phyloP scores from a whole-genome alignment of 2,329 filamentous ascomycete species.

The Pyricularia sp. region DNA sequence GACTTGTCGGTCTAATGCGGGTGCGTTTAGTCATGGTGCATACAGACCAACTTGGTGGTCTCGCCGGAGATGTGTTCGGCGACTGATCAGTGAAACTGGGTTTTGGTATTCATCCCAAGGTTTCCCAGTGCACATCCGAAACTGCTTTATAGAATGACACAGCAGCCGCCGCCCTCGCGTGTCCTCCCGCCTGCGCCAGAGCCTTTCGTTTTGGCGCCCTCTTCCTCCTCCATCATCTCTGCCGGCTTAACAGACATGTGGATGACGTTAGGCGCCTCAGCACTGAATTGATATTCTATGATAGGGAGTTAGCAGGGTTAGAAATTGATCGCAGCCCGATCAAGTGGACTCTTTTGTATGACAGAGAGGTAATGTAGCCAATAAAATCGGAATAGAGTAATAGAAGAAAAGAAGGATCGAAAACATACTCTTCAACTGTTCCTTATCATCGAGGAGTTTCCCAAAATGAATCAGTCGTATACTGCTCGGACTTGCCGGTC shows the following conservation, averaged over 20 bases:
- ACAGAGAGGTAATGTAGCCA: background rate
- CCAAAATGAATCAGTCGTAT: slow-evolving; percentile 90
- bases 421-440: slow-evolving; percentile 59
- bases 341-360: background rate
- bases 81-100: background rate
- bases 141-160: slow-evolving; percentile 33
- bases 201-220: slow-evolving; percentile 54
- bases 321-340: background rate
- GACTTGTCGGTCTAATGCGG: background rate
- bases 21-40: background rate
- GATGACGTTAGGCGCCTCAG: slow-evolving; percentile 68
- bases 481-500: slow-evolving; percentile 73
- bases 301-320: background rate
- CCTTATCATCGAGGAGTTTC: slow-evolving; percentile 80
- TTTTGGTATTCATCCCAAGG: background rate
- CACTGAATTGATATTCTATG: slow-evolving; percentile 66
- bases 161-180: slow-evolving; percentile 32
- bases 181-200: slow-evolving; percentile 25
- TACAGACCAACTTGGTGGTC: background rate
- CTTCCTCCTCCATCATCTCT: slow-evolving; percentile 70
- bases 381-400: background rate
- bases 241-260: slow-evolving; percentile 88
- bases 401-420: background rate
- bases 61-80: background rate
- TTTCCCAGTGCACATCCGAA: background rate